A percentile compares a stretch with the other conserved stretches of the same genome.
Conservation (phyloP, 1,284 basidiomycete genomes). For the Macrocystidia cucumis region DNA sequence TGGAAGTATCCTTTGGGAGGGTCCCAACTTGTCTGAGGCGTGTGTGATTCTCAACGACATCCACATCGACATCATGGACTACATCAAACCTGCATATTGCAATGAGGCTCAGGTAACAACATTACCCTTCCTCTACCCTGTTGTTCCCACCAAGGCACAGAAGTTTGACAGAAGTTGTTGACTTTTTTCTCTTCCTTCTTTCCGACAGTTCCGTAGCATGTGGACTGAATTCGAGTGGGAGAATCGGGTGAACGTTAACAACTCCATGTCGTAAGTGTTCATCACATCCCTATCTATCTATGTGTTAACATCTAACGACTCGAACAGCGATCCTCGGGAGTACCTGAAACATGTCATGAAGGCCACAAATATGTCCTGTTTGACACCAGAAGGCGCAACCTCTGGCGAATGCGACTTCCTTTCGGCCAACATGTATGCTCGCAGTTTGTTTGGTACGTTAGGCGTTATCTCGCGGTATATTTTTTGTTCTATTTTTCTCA, state of each 20-base stretch:
- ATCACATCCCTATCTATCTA: background rate
- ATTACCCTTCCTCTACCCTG: background rate
- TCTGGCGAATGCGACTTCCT: conserved; percentile 93
- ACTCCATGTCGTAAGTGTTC: conserved; percentile 60
- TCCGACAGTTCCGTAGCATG: conserved; percentile 86
- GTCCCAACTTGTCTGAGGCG: conserved; percentile 78
- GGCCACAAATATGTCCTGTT: conserved; percentile 91
- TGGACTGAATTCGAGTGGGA: conserved; percentile 99
- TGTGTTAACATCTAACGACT: conserved; percentile 8
- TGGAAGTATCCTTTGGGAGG: conserved; percentile 96
- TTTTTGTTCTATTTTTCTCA: conserved; percentile 1
- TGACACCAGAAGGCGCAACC: conserved; percentile 90
- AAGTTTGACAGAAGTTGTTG: conserved; percentile 1
- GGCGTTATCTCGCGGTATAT: conserved; percentile 1
- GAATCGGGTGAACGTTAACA: conserved; percentile 92
- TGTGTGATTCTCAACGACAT: conserved; percentile 96
- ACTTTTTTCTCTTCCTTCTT: conserved; percentile 1
- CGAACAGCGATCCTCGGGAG: conserved; percentile 63
- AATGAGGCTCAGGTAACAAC: conserved; percentile 80
- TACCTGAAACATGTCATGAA: conserved; percentile 91
- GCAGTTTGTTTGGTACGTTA: conserved; percentile 75
- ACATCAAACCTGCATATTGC: conserved; percentile 96
- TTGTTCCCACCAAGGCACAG: background rate
- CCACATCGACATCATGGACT: conserved; percentile 99
- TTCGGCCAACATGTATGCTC: conserved; percentile 90